These are phyloP conservation scores for Hypericum androsaemum DNA, from an alignment of 345 rosid genomes.

Conservation along the genomic window DNA sequence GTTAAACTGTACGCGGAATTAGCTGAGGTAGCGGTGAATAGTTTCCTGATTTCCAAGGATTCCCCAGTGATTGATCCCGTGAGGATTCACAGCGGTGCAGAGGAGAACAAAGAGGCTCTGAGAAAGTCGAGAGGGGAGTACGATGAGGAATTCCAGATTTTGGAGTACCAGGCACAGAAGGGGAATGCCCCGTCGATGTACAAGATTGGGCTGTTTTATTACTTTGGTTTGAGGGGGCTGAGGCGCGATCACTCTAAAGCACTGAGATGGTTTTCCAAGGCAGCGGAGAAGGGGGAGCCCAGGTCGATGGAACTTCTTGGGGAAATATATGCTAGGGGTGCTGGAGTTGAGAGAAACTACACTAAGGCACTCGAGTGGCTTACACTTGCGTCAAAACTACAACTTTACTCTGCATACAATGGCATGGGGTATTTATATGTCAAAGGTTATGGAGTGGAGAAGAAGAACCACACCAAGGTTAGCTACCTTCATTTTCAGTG, in stretches of 20 bases:
- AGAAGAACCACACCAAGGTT: slow-evolving; percentile 89
- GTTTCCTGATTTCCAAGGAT: slow-evolving; percentile 85
- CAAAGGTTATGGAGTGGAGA: slow-evolving; percentile 93
- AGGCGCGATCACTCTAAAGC: slow-evolving; percentile 87
- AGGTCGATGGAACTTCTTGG: slow-evolving; percentile 96
- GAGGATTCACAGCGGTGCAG: slow-evolving; percentile 88
- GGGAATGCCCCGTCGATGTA: slow-evolving; percentile 89
- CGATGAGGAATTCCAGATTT: slow-evolving; percentile 92
- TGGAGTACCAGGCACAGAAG: slow-evolving; percentile 94
- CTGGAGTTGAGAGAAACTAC: slow-evolving; percentile 94
- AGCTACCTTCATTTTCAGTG: slow-evolving; percentile 1
- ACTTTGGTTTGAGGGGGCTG: slow-evolving; percentile 92
- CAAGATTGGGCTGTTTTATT: slow-evolving; percentile 78
- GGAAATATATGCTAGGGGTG: slow-evolving; percentile 96
- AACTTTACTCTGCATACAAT: slow-evolving; percentile 80
- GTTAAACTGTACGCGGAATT: slow-evolving; percentile 72
- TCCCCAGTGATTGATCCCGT: slow-evolving; percentile 79
- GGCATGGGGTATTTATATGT: slow-evolving; percentile 94
- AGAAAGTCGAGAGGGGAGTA: slow-evolving; percentile 94
- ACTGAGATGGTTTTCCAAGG: slow-evolving; percentile 78
- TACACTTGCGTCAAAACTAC: slow-evolving; percentile 72
- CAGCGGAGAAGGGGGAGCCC: slow-evolving; percentile 85
- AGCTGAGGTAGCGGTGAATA: slow-evolving; percentile 86
- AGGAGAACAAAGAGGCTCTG: slow-evolving; percentile 87
- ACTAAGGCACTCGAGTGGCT: slow-evolving; percentile 93